Base-by-base conservation (phyloP, 2,329 filamentous ascomycete genomes). In the Fusarium sp. region DNA sequence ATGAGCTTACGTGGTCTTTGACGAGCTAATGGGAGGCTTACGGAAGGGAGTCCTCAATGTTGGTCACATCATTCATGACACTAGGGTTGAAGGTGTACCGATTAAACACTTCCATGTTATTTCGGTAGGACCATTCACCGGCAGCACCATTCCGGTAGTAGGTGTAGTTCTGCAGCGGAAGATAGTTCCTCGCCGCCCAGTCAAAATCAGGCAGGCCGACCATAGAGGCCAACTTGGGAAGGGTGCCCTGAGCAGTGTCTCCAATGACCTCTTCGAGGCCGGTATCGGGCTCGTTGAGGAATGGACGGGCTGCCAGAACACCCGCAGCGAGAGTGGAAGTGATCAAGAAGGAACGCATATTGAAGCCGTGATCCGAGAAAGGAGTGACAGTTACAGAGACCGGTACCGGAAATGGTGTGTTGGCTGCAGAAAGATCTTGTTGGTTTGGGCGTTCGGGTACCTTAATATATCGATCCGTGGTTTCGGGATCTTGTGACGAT, bases 81-180 rank as follows among this genome's bases (percentile, higher is more conserved):
- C 85, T 82, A 5, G 87, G 86, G 27, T 84, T 82, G n/a, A 88
- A 80, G 31, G 81, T 80, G 73, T 85, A 87, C 24, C 85, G 83
- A 64, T 83, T 80, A 79, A 84, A 89, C 27, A 86, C 84, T 77
- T 89, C 88, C 9, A 89, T 82, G 78, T 89, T 89, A 78, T 88
- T 88, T 64, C 87, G 83, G 78, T 88, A 88, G 1, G 83, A 84
- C 84, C 85, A 88, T 78, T 89, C 87, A 62, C 86, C 87, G 6
- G 82, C 87, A 14, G 86, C 87, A 13, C 86, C 87, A 69, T 86
- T 88, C 9, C 58, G 41, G 27, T 63, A 41, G 50, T 63, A 89
- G 6, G 86, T 86, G 78, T 88, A 89, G 70, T 85, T 83, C 11
- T 77, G 77, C 7, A 71, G 69, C 62, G 85, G 83, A 74, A 89